These are phyloP conservation scores for Rubroshorea leprosula DNA, from an alignment of 345 rosid species.

Conservation along the genomic window DNA sequence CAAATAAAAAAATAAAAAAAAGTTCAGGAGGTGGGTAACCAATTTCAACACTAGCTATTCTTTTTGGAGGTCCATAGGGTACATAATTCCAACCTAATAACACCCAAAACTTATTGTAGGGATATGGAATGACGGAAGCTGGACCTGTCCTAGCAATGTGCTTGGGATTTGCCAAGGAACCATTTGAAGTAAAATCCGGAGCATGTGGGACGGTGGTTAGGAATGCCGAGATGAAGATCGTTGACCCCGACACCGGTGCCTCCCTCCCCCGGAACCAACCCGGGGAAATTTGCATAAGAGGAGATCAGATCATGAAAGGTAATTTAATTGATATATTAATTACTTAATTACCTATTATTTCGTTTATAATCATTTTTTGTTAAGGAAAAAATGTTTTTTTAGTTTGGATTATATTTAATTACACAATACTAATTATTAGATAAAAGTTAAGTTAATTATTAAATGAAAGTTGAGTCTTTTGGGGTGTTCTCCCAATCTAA, in stretches of 20 bases:
- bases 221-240: conserved; percentile 82
- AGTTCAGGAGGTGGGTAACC: too few relatives aligned
- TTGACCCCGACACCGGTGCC: conserved; percentile 70
- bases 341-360: too few relatives aligned
- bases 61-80: background rate
- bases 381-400: too few relatives aligned
- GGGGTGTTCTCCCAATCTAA: too few relatives aligned
- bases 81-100: too few relatives aligned
- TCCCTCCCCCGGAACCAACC: conserved; percentile 66
- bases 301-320: conserved; percentile 94
- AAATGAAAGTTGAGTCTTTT: too few relatives aligned
- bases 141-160: conserved; percentile 94
- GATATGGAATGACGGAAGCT: conserved; percentile 98
- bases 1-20: too few relatives aligned
- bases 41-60: too few relatives aligned
- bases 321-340: background rate
- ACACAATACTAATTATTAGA: too few relatives aligned
- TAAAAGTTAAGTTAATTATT: too few relatives aligned
- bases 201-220: conserved; percentile 91
- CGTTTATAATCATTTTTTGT: too few relatives aligned
- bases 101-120: conserved; percentile 21
- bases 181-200: conserved; percentile 77
- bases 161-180: conserved; percentile 78
- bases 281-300: conserved; percentile 93
- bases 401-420: too few relatives aligned